These are phyloP conservation scores for Sechiopsis laciniata DNA, from an alignment of 306 rosid genomes.

Conservation along the genomic window DNA sequence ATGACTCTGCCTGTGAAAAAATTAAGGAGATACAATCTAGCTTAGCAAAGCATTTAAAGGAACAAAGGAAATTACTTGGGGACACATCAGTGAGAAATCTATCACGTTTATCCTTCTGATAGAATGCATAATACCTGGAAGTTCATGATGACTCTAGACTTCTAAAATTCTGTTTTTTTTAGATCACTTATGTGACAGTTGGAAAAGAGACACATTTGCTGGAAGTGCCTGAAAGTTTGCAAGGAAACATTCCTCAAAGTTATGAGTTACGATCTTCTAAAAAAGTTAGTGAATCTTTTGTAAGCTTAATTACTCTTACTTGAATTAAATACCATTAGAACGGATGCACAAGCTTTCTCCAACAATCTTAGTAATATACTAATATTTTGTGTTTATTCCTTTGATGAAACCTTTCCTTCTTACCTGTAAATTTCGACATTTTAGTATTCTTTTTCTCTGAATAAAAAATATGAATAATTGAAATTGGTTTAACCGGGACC, in stretches of 20 bases:
- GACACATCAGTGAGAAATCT: slow-evolving; percentile 48
- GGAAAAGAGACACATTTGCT: slow-evolving; percentile 78
- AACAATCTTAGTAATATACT: background rate
- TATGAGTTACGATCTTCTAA: slow-evolving; percentile 75
- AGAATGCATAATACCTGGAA: slow-evolving; percentile 7
- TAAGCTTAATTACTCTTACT: background rate
- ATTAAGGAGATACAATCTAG: slow-evolving; percentile 55
- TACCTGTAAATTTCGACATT: background rate
- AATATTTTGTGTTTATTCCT: background rate
- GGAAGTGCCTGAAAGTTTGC: slow-evolving; percentile 81
- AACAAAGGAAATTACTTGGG: slow-evolving; percentile 61
- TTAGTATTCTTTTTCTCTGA: background rate
- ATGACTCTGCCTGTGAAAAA: slow-evolving; percentile 69
- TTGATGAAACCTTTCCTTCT: slow-evolving; percentile 12
- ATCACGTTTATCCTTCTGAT: slow-evolving; percentile 23
- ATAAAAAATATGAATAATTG: background rate
- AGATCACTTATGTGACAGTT: slow-evolving; percentile 67
- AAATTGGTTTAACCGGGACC: slow-evolving; percentile 5
- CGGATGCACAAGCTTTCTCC: slow-evolving; percentile 5
- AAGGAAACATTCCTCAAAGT: slow-evolving; percentile 44
- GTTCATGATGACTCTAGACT: slow-evolving; percentile 4
- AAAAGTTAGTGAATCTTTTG: slow-evolving; percentile 44
- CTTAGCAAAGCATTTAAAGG: slow-evolving; percentile 53
- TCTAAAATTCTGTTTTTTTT: slow-evolving; percentile 29
- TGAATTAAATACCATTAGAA: background rate